Evolutionary conservation across 2,329 filamentous ascomycete species (phyloP).

Genomic region (Fusarium robinianum): DNA sequence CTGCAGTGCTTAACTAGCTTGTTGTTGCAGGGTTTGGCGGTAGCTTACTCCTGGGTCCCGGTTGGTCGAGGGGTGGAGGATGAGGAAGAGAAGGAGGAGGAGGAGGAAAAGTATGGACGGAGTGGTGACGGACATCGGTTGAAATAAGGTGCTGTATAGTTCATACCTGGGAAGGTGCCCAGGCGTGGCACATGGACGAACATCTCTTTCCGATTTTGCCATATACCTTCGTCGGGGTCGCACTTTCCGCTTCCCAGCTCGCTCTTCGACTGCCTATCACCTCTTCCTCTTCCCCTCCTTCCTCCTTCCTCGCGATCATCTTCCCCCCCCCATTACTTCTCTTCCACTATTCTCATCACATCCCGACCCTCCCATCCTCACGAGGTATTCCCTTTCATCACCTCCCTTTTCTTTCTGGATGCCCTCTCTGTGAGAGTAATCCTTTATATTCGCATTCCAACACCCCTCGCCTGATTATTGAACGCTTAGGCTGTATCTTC

Average conservation of each 20-base stretch:
- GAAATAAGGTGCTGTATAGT: too few species aligned
- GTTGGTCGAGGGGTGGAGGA: constrained; percentile 3
- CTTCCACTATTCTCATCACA: constrained; percentile 22
- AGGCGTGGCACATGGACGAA: too few species aligned
- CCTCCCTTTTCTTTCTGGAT: constrained; percentile 6
- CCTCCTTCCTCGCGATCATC: constrained; percentile 3
- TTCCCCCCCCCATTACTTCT: constrained; percentile 8
- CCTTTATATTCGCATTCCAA: constrained; percentile 12
- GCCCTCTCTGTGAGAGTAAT: constrained; percentile 20
- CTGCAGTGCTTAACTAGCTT: constrained; percentile 29
- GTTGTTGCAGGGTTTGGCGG: constrained; percentile 30
- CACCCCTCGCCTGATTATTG: constrained; percentile 15
- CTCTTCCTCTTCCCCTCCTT: constrained; percentile 4
- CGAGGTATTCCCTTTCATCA: not conserved
- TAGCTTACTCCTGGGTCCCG: constrained; percentile 8
- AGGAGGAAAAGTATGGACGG: too few species aligned
- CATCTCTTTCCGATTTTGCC: constrained; percentile 8
- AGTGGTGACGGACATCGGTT: too few species aligned
- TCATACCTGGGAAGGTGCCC: too few species aligned
- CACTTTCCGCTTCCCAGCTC: constrained; percentile 7
- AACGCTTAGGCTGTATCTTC: constrained; percentile 2
- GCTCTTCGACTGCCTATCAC: constrained; percentile 1
- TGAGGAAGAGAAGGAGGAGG: constrained; percentile 23
- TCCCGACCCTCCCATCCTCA: constrained; percentile 9
- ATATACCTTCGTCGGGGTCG: constrained; percentile 16